Evolutionary conservation across 208 protist genomes (phyloP).

Genomic region (Ichthyophonus hoferi): DNA sequence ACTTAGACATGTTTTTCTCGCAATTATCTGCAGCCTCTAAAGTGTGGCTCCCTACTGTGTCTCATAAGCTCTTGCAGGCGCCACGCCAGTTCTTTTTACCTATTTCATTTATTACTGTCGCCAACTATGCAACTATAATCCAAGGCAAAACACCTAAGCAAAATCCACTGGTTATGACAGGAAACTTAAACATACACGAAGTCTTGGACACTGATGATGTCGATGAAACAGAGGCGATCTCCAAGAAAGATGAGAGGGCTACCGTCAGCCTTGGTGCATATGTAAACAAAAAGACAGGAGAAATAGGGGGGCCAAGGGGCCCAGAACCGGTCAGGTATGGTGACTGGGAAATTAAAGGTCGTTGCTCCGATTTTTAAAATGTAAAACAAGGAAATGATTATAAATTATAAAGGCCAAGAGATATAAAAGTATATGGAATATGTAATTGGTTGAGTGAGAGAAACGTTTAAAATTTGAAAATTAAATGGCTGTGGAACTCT

Average conservation of each 20-base stretch:
- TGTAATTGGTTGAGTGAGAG: not conserved
- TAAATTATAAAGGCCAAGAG: too few species aligned
- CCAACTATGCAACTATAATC: not conserved
- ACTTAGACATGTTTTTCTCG: not conserved
- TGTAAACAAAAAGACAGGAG: conserved; percentile 40
- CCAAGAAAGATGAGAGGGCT: not conserved
- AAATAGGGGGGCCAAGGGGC: conserved; percentile 49
- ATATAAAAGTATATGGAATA: not conserved
- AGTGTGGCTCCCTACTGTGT: not conserved
- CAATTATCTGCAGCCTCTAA: not conserved
- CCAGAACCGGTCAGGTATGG: conserved; percentile 54
- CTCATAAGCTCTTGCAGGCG: not conserved
- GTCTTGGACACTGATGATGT: not conserved
- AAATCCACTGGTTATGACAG: not conserved
- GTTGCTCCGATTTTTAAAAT: conserved; percentile 52
- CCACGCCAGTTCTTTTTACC: too few species aligned
- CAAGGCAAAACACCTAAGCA: not conserved
- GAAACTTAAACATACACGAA: not conserved
- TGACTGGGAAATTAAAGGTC: conserved; percentile 56
- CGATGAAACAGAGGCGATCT: not conserved
- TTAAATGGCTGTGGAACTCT: too few species aligned
- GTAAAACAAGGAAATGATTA: not conserved
- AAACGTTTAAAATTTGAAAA: too few species aligned
- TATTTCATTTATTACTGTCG: too few species aligned
- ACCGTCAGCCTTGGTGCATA: not conserved